phyloP scores from a whole-genome alignment of 1,139 yeast species.

The Lodderomyces margitis region DNA sequence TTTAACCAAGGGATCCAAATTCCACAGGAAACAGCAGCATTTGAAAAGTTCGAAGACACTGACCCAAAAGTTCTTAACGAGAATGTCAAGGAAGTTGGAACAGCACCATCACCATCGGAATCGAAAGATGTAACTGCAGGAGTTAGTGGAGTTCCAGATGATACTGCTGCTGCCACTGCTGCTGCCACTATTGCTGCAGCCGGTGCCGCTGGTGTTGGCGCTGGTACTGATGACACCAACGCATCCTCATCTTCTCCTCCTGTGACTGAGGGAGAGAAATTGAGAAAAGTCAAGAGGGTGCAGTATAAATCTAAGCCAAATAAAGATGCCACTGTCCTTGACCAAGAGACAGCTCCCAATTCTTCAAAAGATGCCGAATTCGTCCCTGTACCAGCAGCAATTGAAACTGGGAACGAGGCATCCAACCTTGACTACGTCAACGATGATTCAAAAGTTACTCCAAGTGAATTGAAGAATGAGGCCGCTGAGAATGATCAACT shows the following conservation, averaged over 20 bases:
- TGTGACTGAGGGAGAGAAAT: slow-evolving; percentile 3
- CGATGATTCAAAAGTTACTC: slow-evolving; percentile 5
- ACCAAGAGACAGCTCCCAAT: slow-evolving; percentile 22
- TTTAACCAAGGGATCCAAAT: slow-evolving; percentile 36
- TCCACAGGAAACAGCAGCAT: slow-evolving; percentile 41
- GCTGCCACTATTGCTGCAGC: slow-evolving; percentile 10
- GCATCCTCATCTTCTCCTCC: slow-evolving; percentile 1
- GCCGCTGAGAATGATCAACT: slow-evolving; percentile 5
- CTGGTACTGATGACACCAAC: neutral
- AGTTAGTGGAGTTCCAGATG: slow-evolving; percentile 1
- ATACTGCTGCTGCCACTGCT: slow-evolving; percentile 7
- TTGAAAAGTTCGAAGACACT: slow-evolving; percentile 32
- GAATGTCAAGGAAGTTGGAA: slow-evolving; percentile 9
- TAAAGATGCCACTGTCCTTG: slow-evolving; percentile 40
- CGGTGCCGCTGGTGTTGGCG: slow-evolving; percentile 11
- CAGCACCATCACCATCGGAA: slow-evolving; percentile 5
- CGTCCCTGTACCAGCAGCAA: slow-evolving; percentile 11
- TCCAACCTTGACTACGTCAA: slow-evolving; percentile 6
- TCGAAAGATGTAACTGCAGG: neutral
- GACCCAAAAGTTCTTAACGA: slow-evolving; percentile 52
- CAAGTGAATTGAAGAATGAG: slow-evolving; percentile 4
- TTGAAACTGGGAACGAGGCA: slow-evolving; percentile 7
- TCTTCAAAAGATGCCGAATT: slow-evolving; percentile 18
- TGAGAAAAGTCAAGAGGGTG: slow-evolving; percentile 47
- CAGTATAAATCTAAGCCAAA: slow-evolving; percentile 48